phyloP scores from a whole-genome alignment of 139 green algal genomes.

The Pleodorina starrii region DNA sequence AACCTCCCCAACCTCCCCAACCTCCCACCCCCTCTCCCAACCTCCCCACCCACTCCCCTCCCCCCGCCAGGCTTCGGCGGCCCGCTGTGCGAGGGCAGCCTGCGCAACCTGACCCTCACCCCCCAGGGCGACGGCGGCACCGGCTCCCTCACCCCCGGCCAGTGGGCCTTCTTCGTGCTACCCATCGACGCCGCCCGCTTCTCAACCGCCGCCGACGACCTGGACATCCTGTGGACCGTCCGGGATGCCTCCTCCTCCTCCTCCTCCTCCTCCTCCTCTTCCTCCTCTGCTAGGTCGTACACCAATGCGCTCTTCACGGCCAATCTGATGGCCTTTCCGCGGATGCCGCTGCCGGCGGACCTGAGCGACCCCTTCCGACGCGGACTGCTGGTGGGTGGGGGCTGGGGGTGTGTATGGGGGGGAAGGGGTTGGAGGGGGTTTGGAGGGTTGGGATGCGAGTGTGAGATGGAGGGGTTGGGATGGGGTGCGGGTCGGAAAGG shows the following conservation, averaged over 20 bases:
- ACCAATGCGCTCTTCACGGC: conserved; percentile 55
- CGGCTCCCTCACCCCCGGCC: conserved; percentile 5
- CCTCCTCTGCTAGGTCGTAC: not conserved
- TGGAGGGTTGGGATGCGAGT: not conserved
- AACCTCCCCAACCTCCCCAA: not conserved
- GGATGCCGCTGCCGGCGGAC: not conserved
- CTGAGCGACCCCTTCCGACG: not conserved
- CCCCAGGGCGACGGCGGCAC: not conserved
- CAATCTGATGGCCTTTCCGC: conserved; percentile 46
- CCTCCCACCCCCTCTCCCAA: not conserved
- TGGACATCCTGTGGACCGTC: conserved; percentile 54
- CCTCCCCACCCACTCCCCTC: not conserved
- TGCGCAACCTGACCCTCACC: not conserved
- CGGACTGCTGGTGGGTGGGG: not conserved
- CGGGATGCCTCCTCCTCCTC: not conserved
- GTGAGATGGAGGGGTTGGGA: not conserved
- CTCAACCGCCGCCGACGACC: not conserved
- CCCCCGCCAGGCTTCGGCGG: conserved; percentile 1
- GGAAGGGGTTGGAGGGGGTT: not conserved
- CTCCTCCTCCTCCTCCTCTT: not conserved
- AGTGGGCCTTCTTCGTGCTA: conserved; percentile 53
- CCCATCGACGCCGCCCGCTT: conserved; percentile 27
- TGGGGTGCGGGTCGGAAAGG: not conserved
- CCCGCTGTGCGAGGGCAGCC: conserved; percentile 31
- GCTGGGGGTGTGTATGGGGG: not conserved